A percentile compares a stretch with the other conserved stretches of the same genome.
phyloP scores from a whole-genome alignment of 2,329 filamentous ascomycete species.

The Decorospora gaudefroyi region DNA sequence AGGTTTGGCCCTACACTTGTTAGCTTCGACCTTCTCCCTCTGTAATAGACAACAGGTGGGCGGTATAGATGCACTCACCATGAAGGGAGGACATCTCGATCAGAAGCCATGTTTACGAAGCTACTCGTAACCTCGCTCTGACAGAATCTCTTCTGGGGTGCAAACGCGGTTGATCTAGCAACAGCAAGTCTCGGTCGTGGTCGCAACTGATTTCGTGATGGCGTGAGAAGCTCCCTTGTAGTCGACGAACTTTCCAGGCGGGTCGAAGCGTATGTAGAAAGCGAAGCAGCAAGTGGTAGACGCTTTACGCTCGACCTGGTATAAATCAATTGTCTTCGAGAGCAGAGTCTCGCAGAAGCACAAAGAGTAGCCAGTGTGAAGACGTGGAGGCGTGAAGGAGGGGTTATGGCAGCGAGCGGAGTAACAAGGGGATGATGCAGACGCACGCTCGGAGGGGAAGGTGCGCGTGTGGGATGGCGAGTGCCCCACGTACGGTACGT shows the following conservation, averaged over 20 bases:
- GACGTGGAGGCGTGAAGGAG: too few species aligned
- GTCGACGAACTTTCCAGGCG: constrained; percentile 17
- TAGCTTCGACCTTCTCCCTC: constrained; percentile 10
- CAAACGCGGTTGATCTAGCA: constrained; percentile 18
- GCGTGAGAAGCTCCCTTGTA: constrained; percentile 25
- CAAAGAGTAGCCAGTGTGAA: constrained; percentile 42
- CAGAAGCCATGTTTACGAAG: constrained; percentile 51
- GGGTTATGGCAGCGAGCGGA: constrained; percentile 5
- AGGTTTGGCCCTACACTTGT: constrained; percentile 69
- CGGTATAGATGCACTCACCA: constrained; percentile 40
- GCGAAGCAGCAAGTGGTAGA: constrained; percentile 11
- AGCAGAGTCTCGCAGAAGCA: constrained; percentile 42
- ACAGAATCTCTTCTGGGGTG: constrained; percentile 36
- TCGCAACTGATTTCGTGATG: constrained; percentile 24
- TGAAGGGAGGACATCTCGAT: constrained; percentile 53
- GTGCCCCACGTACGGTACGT: constrained; percentile 24
- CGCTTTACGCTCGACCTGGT: constrained; percentile 22
- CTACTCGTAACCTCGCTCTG: constrained; percentile 40
- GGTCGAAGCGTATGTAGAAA: constrained; percentile 13
- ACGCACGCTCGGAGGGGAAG: constrained; percentile 20
- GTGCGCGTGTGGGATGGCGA: constrained; percentile 19
- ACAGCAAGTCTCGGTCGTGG: constrained; percentile 21
- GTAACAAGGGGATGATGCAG: constrained; percentile 15
- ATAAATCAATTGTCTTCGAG: constrained; percentile 38
- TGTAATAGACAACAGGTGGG: background rate